Evolutionary conservation across 1,284 basidiomycete species (phyloP).

Genomic region (Phenoliferia sp.): DNA sequence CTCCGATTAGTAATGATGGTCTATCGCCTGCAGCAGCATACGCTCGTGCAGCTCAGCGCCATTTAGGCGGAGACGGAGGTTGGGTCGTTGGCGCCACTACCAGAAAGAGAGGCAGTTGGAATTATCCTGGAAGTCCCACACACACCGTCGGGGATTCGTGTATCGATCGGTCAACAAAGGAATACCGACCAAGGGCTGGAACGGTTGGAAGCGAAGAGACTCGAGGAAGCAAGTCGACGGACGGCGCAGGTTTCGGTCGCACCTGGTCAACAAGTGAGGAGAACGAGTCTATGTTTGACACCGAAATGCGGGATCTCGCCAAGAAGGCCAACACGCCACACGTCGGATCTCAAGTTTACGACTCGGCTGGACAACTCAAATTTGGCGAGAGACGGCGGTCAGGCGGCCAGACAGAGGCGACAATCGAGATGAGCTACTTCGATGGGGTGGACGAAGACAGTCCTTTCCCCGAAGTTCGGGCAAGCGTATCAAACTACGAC

Average conservation of each 20-base stretch:
- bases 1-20: background rate
- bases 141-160: background rate
- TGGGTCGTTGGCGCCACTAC: background rate
- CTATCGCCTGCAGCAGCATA: slow-evolving; percentile 9
- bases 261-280: background rate
- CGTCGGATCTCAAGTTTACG: too few relatives aligned
- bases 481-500: slow-evolving; percentile 93
- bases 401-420: background rate
- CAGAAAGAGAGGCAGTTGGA: background rate
- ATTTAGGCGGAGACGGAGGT: background rate
- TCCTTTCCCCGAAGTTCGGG: slow-evolving; percentile 92
- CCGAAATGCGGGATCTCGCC: background rate
- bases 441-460: slow-evolving; percentile 73
- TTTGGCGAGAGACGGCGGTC: slow-evolving; percentile 25
- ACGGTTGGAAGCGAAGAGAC: too few relatives aligned
- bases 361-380: too few relatives aligned
- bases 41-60: background rate
- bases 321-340: background rate
- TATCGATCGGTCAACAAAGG: background rate
- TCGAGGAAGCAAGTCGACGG: too few relatives aligned
- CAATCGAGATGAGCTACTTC: background rate
- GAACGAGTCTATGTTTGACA: background rate
- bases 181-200: too few relatives aligned
- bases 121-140: background rate
- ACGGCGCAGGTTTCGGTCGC: too few relatives aligned